Evolutionary conservation across 768 basidiomycete genomes (phyloP), one percentile per base, ranked within the genome.

Genomic region (Mycena chlorophos): DNA sequence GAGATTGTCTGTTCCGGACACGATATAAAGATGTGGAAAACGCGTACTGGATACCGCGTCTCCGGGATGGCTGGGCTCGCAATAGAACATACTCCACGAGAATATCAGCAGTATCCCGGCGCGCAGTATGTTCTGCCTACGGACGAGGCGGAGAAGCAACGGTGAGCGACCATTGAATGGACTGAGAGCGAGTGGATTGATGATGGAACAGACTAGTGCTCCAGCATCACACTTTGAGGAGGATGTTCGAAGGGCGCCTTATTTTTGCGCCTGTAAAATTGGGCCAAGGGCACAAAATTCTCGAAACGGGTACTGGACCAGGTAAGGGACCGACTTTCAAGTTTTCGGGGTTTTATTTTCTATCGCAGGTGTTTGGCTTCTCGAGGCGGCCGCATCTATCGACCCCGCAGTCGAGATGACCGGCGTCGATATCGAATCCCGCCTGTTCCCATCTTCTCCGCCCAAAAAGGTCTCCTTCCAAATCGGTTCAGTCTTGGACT

Each of bases 191-290:
- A n/a, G n/a, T n/a, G n/a, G n/a, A n/a, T n/a, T n/a, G n/a, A n/a
- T n/a, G n/a, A n/a, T n/a, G n/a, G n/a, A n/a, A n/a, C n/a, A 47
- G 53, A 20, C 38, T 62, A 5, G 34, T 53, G 10, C 28, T 49
- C 13, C 61, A 65, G 29, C 63, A 65, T 23, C 22, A 38, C 2
- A 49, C 40, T 8, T 49, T 62, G 27, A 60, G 52, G 30, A 27
- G 29, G 1, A 19, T 57, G 13, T 56, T 54, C 48, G 51, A 20
- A 3, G 30, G 51, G 40, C 54, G 46, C 10, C 31, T 42, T 26
- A 29, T 62, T 10, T 26, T 57, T 28, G 52, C 53, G 16, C 60
- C 56, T 8, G 38, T 58, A 13, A 29, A n/a, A 14, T 23, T 58
- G 25, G 26, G 39, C 10, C 5, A 10, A 3, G 45, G 25, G 13